Conservation (phyloP, 148 eudicot species). For the Nepenthes gracilis region DNA sequence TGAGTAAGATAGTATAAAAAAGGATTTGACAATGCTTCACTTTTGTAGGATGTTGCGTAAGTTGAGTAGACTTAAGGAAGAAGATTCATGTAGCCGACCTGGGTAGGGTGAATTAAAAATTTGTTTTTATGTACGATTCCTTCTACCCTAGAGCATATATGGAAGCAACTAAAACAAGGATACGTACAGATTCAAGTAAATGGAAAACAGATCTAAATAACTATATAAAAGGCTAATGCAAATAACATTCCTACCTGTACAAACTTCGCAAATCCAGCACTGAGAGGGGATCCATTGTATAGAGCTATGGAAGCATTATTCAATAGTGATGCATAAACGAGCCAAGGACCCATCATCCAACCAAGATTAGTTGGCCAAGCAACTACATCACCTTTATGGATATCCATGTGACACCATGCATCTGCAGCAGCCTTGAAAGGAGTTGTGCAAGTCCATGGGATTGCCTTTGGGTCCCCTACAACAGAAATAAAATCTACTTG, state of each 20-base stretch:
- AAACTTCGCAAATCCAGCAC: conserved; percentile 81
- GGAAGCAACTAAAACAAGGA: too few relatives aligned
- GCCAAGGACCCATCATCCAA: conserved; percentile 99
- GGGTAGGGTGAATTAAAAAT: too few relatives aligned
- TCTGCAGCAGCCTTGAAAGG: conserved; percentile 96
- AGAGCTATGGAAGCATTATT: conserved; percentile 84
- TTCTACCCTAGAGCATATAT: neutral
- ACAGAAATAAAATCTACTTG: conserved; percentile 3
- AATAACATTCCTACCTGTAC: conserved; percentile 47
- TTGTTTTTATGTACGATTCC: neutral
- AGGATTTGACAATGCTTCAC: too few relatives aligned
- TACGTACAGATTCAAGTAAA: neutral
- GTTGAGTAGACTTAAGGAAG: too few relatives aligned
- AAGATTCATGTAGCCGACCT: too few relatives aligned
- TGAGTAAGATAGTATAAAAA: too few relatives aligned
- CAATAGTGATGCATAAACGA: conserved; percentile 73
- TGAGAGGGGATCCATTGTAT: conserved; percentile 90
- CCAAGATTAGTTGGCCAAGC: conserved; percentile 99
- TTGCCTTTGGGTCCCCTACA: conserved; percentile 93
- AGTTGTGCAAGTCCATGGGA: conserved; percentile 81
- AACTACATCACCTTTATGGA: conserved; percentile 65
- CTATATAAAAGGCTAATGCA: neutral
- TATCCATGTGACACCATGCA: conserved; percentile 95
- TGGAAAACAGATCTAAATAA: neutral
- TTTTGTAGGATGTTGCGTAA: too few relatives aligned